Evolutionary conservation across 2,329 filamentous ascomycete genomes (phyloP).

Genomic region (Hypoxylon sp.): DNA sequence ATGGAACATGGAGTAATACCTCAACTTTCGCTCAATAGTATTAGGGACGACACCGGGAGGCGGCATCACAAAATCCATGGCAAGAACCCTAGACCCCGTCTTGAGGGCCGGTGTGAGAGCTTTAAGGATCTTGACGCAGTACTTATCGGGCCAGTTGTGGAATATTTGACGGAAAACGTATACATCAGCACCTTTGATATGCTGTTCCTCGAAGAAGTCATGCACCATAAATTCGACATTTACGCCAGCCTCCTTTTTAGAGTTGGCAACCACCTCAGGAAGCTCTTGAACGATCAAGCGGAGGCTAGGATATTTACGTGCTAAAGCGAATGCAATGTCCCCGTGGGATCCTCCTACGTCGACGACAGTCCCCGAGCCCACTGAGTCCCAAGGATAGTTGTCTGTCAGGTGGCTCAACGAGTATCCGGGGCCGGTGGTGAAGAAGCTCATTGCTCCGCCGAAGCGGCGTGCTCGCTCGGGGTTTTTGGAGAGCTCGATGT

Average conservation of each 20-base stretch:
- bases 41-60: slow-evolving; percentile 10
- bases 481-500: slow-evolving; percentile 18
- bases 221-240: slow-evolving; percentile 49
- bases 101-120: slow-evolving; percentile 36
- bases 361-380: slow-evolving; percentile 4
- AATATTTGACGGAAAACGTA: slow-evolving; percentile 59
- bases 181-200: slow-evolving; percentile 52
- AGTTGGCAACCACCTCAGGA: slow-evolving; percentile 15
- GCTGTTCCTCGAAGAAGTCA: slow-evolving; percentile 58
- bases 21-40: slow-evolving; percentile 8
- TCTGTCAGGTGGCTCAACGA: slow-evolving; percentile 17
- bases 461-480: slow-evolving; percentile 32
- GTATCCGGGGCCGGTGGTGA: slow-evolving; percentile 3
- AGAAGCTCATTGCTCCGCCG: slow-evolving; percentile 23
- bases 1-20: not conserved
- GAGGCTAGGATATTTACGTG: slow-evolving; percentile 7
- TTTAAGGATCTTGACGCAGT: slow-evolving; percentile 48
- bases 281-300: slow-evolving; percentile 31
- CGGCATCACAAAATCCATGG: slow-evolving; percentile 19
- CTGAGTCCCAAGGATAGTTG: slow-evolving; percentile 9
- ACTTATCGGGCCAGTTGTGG: slow-evolving; percentile 59
- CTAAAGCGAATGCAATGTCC: slow-evolving; percentile 7
- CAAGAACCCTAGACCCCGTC: slow-evolving; percentile 1
- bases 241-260: slow-evolving; percentile 1
- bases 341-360: slow-evolving; percentile 26